Evolutionary conservation across 2,329 filamentous ascomycete species (phyloP), one percentile per base, ranked within the genome.

Genomic region (Fusarium decemcellulare): DNA sequence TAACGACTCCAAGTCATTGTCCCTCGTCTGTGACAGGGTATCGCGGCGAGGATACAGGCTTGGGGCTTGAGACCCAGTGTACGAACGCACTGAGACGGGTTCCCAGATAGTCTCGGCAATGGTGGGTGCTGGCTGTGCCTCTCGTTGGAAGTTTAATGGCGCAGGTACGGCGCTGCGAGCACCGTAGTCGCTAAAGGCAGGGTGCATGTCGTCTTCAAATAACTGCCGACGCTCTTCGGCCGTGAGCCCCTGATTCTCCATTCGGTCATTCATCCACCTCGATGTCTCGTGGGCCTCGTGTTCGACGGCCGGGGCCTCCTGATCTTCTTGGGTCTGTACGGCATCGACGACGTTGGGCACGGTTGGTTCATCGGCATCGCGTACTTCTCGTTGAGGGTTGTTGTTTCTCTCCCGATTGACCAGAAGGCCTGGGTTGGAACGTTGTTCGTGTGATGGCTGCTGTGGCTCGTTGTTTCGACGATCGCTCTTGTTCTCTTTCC

Each of bases 141-240:
- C 46, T 63, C 10, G 29, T 51, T 32, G 16, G 23, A 1, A 44
- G 8, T 42, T 32, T 18, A 51, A 32, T 32, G 59, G 27, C 11
- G 10, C 30, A 29, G 47, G 59, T 15, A 48, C 23, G 14, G 47
- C 34, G 32, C 50, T 68, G 15, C 10, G 16, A 9, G 59, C 42
- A 14, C 37, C 36, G 47, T 61, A 75, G 42, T 73, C 68, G 29
- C 68, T 63, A 10, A 74, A 53, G 8, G 59, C 65, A n/a, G 68
- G 65, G 14, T 73, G 68, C 29, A 68, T 48, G n/a, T 67, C 54
- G 3, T 61, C 34, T 51, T 53, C 60, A 47, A 57, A 62, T 34
- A 62, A 37, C 37, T 62, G n/a, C 36, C 42, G 52, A 30, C 62
- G 64, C 47, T 71, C 52, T 15, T 66, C 46, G 4, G 32, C 12